Base-by-base conservation (phyloP, 768 basidiomycete genomes). In the Rhizopogon salebrosus region DNA sequence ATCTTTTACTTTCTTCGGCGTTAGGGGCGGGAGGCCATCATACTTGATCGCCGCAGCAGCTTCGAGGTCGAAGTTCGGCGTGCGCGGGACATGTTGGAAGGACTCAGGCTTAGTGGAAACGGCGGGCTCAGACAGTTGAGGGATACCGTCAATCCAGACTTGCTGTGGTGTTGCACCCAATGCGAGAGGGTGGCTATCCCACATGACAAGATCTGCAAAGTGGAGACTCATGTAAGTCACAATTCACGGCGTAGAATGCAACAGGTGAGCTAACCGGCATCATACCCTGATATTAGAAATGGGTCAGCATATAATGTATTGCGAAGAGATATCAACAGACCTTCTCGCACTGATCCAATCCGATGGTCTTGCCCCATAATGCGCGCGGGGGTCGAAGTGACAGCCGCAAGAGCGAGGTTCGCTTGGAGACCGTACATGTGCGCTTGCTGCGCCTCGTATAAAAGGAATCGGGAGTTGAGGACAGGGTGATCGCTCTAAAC, bases 111-210 rank as follows among this genome's bases (percentile, higher is more conserved):
- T 93, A 46, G 68, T 42, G 36, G 75, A 64, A 16, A 78, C 64
- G 57, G 74, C 64, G 3, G 84, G 76, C 3, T 68, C 61, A 41
- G 71, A 61, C 2, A 87, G 60, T 60, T 95, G 92, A 0, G 86
- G 63, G 45, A 93, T 85, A 3, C 92, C 92, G 60, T 95, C 92
- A 54, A 93, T 89, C 69, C 78, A 91, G 8, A 90, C 88, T 71
- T 92, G 89, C 46, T 77, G 75, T 4, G 90, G 90, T 0, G 89
- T 84, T 20, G 89, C 88, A 20, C 88, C 88, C 10, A 93, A 72
- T 1, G 81, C 72, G 14, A 94, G 75, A 1, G 91, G 91, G 66
- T 91, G 89, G 35, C 79, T 82, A 59, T 87, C 85, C 85, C 85
- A 87, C 2, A 90, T 61, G 13, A 91, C 84, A 46, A 90, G 41